Evolutionary conservation across 2,329 filamentous ascomycete genomes (phyloP).

Genomic region (Colletotrichum sp.): DNA sequence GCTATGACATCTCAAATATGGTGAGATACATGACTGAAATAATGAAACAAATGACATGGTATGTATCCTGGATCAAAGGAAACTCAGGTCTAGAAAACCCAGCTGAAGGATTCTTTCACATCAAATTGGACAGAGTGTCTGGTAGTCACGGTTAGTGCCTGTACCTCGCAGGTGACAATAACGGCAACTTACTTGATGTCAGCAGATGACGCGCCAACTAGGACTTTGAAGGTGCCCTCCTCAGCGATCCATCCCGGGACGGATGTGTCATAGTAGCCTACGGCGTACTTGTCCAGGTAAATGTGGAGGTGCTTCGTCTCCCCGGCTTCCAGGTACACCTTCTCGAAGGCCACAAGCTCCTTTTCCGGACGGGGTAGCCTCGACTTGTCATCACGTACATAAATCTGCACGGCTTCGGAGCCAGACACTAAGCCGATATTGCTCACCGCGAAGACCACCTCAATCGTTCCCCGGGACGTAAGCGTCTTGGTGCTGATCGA

Average conservation of each 20-base stretch:
- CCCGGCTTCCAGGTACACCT: conserved; percentile 63
- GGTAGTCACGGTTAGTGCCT: conserved; percentile 3
- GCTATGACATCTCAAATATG: background rate
- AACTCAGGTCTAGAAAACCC: conserved; percentile 57
- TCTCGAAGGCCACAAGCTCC: conserved; percentile 74
- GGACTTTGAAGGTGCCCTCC: conserved; percentile 64
- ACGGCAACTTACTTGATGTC: conserved; percentile 52
- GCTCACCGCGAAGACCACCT: conserved; percentile 52
- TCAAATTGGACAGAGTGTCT: conserved; percentile 51
- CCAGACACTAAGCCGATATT: conserved; percentile 63
- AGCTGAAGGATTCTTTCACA: conserved; percentile 69
- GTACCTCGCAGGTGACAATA: background rate
- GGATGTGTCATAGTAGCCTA: conserved; percentile 67
- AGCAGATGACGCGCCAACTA: conserved; percentile 65
- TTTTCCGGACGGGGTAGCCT: conserved; percentile 71
- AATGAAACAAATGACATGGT: background rate
- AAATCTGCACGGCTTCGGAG: conserved; percentile 71
- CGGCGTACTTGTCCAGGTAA: conserved; percentile 53
- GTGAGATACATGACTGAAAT: background rate
- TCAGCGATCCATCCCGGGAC: conserved; percentile 69
- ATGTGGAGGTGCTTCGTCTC: conserved; percentile 57
- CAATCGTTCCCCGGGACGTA: conserved; percentile 42
- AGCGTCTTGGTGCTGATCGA: conserved; percentile 51
- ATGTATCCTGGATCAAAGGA: background rate
- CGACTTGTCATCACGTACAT: conserved; percentile 68